A percentile compares a stretch with the other conserved stretches of the same genome.
phyloP scores from a whole-genome alignment of 371 early-diverging fungal species.

The Lichtheimia corymbifera region DNA sequence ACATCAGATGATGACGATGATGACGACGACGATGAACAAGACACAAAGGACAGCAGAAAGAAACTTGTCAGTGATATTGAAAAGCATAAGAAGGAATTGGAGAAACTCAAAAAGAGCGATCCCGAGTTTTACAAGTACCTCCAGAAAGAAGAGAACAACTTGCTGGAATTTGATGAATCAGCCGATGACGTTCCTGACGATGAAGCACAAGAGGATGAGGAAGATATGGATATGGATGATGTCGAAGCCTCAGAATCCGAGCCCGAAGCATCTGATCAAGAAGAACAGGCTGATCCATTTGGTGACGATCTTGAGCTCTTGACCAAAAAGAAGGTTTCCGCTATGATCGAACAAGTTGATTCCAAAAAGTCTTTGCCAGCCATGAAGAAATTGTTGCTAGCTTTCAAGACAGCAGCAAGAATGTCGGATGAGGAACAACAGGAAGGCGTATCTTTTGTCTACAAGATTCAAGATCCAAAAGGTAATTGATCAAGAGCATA shows the following conservation, averaged over 20 bases:
- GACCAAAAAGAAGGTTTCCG: slow-evolving; percentile 68
- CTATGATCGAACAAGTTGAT: slow-evolving; percentile 70
- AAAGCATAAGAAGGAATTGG: slow-evolving; percentile 73
- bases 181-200: slow-evolving; percentile 63
- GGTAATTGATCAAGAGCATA: slow-evolving; percentile 24
- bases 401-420: slow-evolving; percentile 82
- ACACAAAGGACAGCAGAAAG: slow-evolving; percentile 45
- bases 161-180: slow-evolving; percentile 74
- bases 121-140: slow-evolving; percentile 90
- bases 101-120: slow-evolving; percentile 77
- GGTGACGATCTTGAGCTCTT: slow-evolving; percentile 38
- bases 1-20: slow-evolving; percentile 30
- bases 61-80: slow-evolving; percentile 57
- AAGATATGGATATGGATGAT: slow-evolving; percentile 25
- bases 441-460: slow-evolving; percentile 46
- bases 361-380: slow-evolving; percentile 31
- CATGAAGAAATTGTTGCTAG: slow-evolving; percentile 72
- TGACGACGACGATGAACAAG: slow-evolving; percentile 39
- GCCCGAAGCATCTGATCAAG: slow-evolving; percentile 13
- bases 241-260: slow-evolving; percentile 19
- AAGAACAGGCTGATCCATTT: neutral
- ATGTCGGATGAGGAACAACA: slow-evolving; percentile 71
- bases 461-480: slow-evolving; percentile 69
- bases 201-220: slow-evolving; percentile 32
- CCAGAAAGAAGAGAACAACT: slow-evolving; percentile 78